Evolutionary conservation across 73 alveolate species (phyloP).

Genomic region (Paramecium biaurelia): DNA sequence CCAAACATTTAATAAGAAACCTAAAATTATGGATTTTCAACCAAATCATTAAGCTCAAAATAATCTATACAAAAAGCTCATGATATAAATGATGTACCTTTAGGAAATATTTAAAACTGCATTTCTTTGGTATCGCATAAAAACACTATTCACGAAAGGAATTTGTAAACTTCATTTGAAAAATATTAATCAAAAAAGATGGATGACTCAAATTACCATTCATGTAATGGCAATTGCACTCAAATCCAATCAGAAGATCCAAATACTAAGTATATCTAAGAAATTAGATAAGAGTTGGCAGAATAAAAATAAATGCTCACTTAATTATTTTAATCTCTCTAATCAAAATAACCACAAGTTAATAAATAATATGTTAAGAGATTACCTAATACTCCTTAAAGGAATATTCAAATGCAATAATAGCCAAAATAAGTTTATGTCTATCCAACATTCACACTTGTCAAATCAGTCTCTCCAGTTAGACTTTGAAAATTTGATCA

Average conservation of each 20-base stretch:
- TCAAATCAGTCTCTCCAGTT: neutral
- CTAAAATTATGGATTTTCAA: neutral
- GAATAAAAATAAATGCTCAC: constrained; percentile 12
- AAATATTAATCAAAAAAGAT: neutral
- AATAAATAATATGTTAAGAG: neutral
- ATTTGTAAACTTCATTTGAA: neutral
- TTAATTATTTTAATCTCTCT: neutral
- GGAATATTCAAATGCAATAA: neutral
- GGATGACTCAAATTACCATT: neutral
- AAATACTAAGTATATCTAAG: neutral
- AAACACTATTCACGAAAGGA: neutral
- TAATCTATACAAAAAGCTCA: neutral
- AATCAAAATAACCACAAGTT: neutral
- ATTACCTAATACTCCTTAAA: neutral
- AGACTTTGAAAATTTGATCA: neutral
- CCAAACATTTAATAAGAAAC: neutral
- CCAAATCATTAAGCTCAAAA: neutral
- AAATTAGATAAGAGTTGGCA: neutral
- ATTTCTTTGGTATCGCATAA: neutral
- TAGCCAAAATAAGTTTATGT: neutral
- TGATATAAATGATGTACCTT: neutral
- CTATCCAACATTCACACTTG: neutral
- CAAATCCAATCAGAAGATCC: neutral
- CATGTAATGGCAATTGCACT: neutral
- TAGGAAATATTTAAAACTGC: neutral